These are phyloP conservation scores for Incumbomyces delicatus DNA, from an alignment of 2,329 filamentous ascomycete species.

Conservation along the genomic window DNA sequence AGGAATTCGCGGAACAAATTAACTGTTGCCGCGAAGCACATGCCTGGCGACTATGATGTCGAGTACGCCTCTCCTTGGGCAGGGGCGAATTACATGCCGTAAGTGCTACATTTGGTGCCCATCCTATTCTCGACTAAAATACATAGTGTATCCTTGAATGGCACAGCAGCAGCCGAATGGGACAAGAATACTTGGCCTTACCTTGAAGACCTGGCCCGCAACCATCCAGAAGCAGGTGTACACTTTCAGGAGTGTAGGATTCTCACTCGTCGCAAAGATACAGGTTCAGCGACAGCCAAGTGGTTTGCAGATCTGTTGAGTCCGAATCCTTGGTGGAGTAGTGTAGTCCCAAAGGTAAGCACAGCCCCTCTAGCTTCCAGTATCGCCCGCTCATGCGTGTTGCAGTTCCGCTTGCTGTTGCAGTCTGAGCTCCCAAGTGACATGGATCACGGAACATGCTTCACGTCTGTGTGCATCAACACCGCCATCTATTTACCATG, in stretches of 20 bases:
- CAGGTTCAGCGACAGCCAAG: slow-evolving; percentile 41
- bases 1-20: slow-evolving; percentile 47
- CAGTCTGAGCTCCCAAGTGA: neutral
- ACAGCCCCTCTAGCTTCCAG: slow-evolving; percentile 23
- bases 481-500: slow-evolving; percentile 78
- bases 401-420: neutral
- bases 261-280: slow-evolving; percentile 56
- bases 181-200: slow-evolving; percentile 53
- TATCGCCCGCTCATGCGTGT: slow-evolving; percentile 19
- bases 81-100: slow-evolving; percentile 71
- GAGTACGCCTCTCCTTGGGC: slow-evolving; percentile 88
- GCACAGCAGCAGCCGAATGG: slow-evolving; percentile 33
- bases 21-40: slow-evolving; percentile 73
- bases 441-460: slow-evolving; percentile 54
- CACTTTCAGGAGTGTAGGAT: slow-evolving; percentile 54
- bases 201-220: slow-evolving; percentile 44
- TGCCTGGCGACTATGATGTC: slow-evolving; percentile 87
- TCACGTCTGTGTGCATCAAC: slow-evolving; percentile 86
- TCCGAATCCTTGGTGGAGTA: slow-evolving; percentile 62
- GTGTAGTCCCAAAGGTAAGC: slow-evolving; percentile 57
- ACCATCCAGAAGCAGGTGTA: slow-evolving; percentile 59
- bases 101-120: slow-evolving; percentile 27
- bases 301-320: slow-evolving; percentile 59
- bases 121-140: too few relatives aligned
- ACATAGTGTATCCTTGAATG: slow-evolving; percentile 23